These are phyloP conservation scores for Penicillium tannophilum DNA, from an alignment of 495 filamentous ascomycete species.

Conservation along the genomic window DNA sequence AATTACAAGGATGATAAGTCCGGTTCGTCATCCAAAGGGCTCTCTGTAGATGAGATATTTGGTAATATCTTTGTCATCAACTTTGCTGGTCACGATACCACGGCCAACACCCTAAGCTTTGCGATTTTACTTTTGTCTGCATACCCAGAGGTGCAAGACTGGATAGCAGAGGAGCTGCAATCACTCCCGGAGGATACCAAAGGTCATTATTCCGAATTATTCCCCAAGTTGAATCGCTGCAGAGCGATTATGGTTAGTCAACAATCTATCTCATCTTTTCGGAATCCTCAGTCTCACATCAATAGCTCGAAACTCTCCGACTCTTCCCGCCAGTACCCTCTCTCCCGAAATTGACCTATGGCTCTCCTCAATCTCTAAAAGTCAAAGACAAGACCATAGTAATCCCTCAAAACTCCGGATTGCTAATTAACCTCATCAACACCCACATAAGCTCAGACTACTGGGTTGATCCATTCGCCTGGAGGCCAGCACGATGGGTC, in stretches of 20 bases:
- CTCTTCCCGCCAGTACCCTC: slow-evolving; percentile 48
- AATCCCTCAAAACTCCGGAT: slow-evolving; percentile 31
- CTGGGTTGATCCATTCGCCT: slow-evolving; percentile 47
- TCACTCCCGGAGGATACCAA: background rate
- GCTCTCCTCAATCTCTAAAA: slow-evolving; percentile 27
- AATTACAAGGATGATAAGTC: too few species aligned
- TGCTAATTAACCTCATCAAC: slow-evolving; percentile 41
- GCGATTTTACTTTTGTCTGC: slow-evolving; percentile 40
- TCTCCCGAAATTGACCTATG: slow-evolving; percentile 39
- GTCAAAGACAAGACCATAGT: slow-evolving; percentile 20
- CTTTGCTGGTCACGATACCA: slow-evolving; percentile 53
- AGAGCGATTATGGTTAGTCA: slow-evolving; percentile 14
- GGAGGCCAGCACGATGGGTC: slow-evolving; percentile 52
- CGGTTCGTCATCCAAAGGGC: too few species aligned
- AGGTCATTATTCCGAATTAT: slow-evolving; percentile 10
- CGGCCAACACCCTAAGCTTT: slow-evolving; percentile 45
- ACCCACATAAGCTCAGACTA: slow-evolving; percentile 19
- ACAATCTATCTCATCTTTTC: background rate
- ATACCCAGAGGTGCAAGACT: slow-evolving; percentile 41
- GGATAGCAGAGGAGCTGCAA: slow-evolving; percentile 39
- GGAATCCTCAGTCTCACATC: background rate
- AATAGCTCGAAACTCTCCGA: slow-evolving; percentile 53
- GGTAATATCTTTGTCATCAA: slow-evolving; percentile 56
- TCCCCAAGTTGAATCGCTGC: slow-evolving; percentile 9
- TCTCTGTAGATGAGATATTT: slow-evolving; percentile 33